These are phyloP conservation scores for Fulvia fulva DNA, from an alignment of 2,329 filamentous ascomycete species.

Conservation along the genomic window DNA sequence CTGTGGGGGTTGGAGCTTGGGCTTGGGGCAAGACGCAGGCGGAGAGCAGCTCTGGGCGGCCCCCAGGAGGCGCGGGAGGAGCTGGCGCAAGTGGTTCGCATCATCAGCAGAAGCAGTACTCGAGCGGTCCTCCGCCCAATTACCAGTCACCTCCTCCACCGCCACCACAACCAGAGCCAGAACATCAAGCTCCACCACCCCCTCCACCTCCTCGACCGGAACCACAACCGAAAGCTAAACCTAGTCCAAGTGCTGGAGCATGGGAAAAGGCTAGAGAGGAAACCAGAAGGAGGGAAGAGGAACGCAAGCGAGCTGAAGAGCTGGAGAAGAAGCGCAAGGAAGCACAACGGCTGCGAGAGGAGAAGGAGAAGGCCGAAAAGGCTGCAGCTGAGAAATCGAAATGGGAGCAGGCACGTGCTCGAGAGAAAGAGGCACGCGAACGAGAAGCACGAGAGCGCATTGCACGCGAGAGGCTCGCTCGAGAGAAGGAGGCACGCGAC, in stretches of 20 bases:
- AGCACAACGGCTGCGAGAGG: constrained; percentile 49
- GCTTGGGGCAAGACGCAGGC: constrained; percentile 63
- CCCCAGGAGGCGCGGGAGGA: constrained; percentile 31
- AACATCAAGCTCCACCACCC: constrained; percentile 13
- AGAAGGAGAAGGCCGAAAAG: constrained; percentile 43
- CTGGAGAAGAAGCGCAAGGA: constrained; percentile 57
- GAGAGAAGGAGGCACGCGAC: constrained; percentile 39
- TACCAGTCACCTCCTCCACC: constrained; percentile 17
- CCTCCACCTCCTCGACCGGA: constrained; percentile 22
- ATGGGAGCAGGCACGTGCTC: constrained; percentile 48
- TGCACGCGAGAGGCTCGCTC: constrained; percentile 35
- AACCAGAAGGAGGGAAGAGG: constrained; percentile 59
- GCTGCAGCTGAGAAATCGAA: constrained; percentile 49
- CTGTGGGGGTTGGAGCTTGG: constrained; percentile 76
- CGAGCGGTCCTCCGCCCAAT: constrained; percentile 24
- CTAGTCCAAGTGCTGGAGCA: constrained; percentile 27
- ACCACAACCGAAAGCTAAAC: constrained; percentile 21
- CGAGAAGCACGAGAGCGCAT: constrained; percentile 46
- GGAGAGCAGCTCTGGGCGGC: constrained; percentile 39
- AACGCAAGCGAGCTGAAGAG: constrained; percentile 55
- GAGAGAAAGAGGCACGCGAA: constrained; percentile 48
- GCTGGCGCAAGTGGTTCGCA: constrained; percentile 31
- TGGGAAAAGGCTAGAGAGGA: constrained; percentile 71
- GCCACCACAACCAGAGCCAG: constrained; percentile 7
- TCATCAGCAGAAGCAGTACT: constrained; percentile 28